Evolutionary conservation across 345 rosid species (phyloP).

Genomic region (Sisymbrium altissimum): DNA sequence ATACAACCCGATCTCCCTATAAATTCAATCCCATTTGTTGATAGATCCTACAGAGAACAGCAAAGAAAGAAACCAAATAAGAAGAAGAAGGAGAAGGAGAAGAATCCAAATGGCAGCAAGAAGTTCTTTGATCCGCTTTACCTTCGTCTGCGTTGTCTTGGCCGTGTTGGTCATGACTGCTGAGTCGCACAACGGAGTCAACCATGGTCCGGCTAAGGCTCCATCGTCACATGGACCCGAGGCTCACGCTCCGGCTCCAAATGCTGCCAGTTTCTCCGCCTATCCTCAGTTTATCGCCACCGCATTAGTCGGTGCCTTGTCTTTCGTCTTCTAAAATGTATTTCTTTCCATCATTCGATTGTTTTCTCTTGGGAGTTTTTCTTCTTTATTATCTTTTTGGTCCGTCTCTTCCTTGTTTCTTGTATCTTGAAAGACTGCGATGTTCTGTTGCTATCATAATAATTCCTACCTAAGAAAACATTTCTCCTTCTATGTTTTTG

Average conservation of each 20-base stretch:
- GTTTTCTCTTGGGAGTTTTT: not conserved
- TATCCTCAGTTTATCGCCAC: slow-evolving; percentile 33
- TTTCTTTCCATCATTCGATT: not conserved
- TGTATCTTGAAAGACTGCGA: not conserved
- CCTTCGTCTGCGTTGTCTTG: slow-evolving; percentile 33
- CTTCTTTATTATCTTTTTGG: not conserved
- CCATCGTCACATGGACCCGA: not conserved
- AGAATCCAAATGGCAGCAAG: slow-evolving; percentile 24
- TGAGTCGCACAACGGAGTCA: not conserved
- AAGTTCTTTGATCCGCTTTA: slow-evolving; percentile 26
- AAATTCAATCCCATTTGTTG: slow-evolving; percentile 7
- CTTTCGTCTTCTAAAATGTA: slow-evolving; percentile 25
- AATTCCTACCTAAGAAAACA: not conserved
- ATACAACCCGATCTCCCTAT: slow-evolving; percentile 1
- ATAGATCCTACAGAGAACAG: slow-evolving; percentile 7
- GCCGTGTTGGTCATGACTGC: slow-evolving; percentile 31
- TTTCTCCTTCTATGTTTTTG: not conserved
- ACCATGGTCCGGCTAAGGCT: not conserved
- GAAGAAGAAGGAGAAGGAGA: not conserved
- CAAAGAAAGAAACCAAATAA: not conserved
- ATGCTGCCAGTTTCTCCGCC: slow-evolving; percentile 34
- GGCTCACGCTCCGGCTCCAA: slow-evolving; percentile 22
- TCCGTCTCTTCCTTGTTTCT: not conserved
- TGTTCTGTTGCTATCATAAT: not conserved
- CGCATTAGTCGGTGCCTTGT: slow-evolving; percentile 28